Evolutionary conservation across 108 stramenopile species (phyloP), one percentile per base, ranked within the genome.

Genomic region (Seminavis robusta): DNA sequence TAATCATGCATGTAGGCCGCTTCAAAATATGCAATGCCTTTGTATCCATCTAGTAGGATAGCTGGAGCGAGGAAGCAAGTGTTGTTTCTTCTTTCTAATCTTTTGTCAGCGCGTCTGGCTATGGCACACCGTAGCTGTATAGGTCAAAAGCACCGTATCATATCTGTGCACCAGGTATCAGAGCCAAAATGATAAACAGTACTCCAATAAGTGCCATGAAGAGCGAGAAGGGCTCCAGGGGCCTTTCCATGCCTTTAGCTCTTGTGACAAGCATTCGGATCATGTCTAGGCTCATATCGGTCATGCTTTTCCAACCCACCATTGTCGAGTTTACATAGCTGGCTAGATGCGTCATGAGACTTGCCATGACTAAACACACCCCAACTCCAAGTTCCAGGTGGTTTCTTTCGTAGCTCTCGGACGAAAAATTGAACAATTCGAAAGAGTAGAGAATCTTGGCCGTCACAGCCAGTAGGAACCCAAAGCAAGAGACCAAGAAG

Each of bases 221-320:
- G n/a, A n/a, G n/a, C n/a, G n/a, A n/a, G n/a, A n/a, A n/a, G n/a
- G n/a, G n/a, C n/a, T n/a, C n/a, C n/a, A n/a, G n/a, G n/a, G n/a
- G n/a, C n/a, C n/a, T n/a, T n/a, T n/a, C n/a, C n/a, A n/a, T n/a
- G 27, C 16, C 27, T 1, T 29, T 23, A 1, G 26, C 48, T 30
- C 48, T 26, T 20, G 27, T 19, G 28, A 49, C 1, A 11, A 30
- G 8, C 1, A 30, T 28, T 13, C 31, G 27, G 6, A 49, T n/a
- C 27, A 49, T 30, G 28, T 49, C 48, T 4, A 27, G 6, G 6
- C 9, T 49, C 48, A 30, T 49, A 49, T 28, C 48, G 26, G 8
- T 10, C 26, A 49, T 49, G 28, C 28, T 49, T 5, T 49, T 30
- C 48, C 48, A 49, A 3, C 26, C 48, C 20, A 49, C 13, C 48